These are phyloP conservation scores for Massariosphaeria phaeospora DNA, from an alignment of 495 filamentous ascomycete species.

Conservation along the genomic window DNA sequence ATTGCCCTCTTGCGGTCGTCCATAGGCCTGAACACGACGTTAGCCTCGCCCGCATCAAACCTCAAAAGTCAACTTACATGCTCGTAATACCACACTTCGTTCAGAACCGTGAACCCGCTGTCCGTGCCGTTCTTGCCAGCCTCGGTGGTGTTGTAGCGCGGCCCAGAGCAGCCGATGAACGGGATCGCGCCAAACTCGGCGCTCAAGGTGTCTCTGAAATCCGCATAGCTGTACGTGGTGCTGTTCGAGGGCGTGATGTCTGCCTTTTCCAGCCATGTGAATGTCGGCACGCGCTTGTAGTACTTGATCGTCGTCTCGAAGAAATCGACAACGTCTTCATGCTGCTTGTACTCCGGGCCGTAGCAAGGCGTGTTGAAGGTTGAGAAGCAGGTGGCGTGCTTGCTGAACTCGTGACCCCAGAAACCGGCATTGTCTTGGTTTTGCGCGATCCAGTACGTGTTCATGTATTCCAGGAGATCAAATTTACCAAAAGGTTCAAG, in stretches of 20 bases:
- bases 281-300: slow-evolving; percentile 46
- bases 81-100: slow-evolving; percentile 32
- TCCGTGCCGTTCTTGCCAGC: slow-evolving; percentile 45
- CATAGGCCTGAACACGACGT: slow-evolving; percentile 33
- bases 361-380: slow-evolving; percentile 51
- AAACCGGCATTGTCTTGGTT: slow-evolving; percentile 44
- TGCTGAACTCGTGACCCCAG: slow-evolving; percentile 55
- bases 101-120: slow-evolving; percentile 44
- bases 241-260: slow-evolving; percentile 33
- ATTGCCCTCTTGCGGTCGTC: slow-evolving; percentile 44
- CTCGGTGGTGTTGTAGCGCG: slow-evolving; percentile 45
- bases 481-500: slow-evolving; percentile 44
- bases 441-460: slow-evolving; percentile 47
- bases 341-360: slow-evolving; percentile 41
- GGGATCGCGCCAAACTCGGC: slow-evolving; percentile 41
- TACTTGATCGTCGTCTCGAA: slow-evolving; percentile 42
- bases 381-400: slow-evolving; percentile 53
- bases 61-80: slow-evolving; percentile 3
- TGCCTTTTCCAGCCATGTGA: slow-evolving; percentile 35
- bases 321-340: slow-evolving; percentile 49
- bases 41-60: not conserved
- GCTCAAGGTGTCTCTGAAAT: slow-evolving; percentile 41
- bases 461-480: slow-evolving; percentile 50
- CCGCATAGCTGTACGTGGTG: slow-evolving; percentile 40
- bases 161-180: slow-evolving; percentile 48